These are phyloP conservation scores for Ceratocystis eucalypticola DNA, from an alignment of 2,329 filamentous ascomycete species.

Conservation along the genomic window DNA sequence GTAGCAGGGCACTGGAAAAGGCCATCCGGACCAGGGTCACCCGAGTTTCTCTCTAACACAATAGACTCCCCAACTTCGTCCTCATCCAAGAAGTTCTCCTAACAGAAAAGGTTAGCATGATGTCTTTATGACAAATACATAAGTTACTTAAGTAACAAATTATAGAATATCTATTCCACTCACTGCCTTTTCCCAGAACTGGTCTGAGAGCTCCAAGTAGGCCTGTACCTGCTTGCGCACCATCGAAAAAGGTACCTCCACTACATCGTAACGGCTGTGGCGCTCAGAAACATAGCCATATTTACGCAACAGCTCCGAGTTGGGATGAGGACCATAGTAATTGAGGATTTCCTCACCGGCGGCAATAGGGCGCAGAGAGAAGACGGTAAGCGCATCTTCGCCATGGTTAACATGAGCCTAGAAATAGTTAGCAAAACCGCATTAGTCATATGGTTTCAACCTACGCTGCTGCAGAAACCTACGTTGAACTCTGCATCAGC, in stretches of 20 bases:
- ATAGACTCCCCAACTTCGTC: constrained; percentile 63
- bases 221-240: constrained; percentile 36
- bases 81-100: constrained; percentile 39
- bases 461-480: not conserved
- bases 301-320: constrained; percentile 66
- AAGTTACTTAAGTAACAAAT: not conserved
- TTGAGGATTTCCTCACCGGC: constrained; percentile 70
- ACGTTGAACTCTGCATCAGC: constrained; percentile 76
- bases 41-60: constrained; percentile 46
- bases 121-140: not conserved
- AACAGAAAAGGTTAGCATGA: constrained; percentile 21
- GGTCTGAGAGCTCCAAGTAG: constrained; percentile 28
- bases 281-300: constrained; percentile 78
- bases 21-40: constrained; percentile 39
- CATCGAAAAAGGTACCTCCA: constrained; percentile 55
- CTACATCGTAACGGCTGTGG: constrained; percentile 68
- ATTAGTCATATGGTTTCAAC: not conserved
- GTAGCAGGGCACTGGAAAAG: constrained; percentile 29
- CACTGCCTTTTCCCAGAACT: constrained; percentile 32
- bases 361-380: constrained; percentile 52
- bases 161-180: constrained; percentile 22
- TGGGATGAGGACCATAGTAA: constrained; percentile 75
- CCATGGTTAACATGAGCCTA: constrained; percentile 43
- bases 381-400: constrained; percentile 51
- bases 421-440: constrained; percentile 9